Evolutionary conservation across 208 protist species (phyloP), one percentile per base, ranked within the genome.

Genomic region (Leishmania turanica): DNA sequence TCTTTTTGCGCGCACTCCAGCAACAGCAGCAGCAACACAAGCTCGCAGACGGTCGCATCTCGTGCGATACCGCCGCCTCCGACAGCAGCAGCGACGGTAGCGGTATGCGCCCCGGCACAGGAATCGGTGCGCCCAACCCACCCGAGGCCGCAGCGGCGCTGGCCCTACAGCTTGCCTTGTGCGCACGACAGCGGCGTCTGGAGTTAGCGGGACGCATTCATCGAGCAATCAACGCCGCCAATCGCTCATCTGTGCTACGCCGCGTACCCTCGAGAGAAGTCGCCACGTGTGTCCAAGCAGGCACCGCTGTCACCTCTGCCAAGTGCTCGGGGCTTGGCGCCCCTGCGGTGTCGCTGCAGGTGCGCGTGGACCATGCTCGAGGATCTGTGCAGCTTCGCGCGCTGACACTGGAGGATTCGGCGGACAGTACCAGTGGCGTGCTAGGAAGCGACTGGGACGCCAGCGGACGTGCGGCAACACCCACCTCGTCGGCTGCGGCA

Each of bases 1-100:
- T 90, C 31, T 83, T 90, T 60, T 83, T 91, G 4, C 85, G 88
- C 34, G 88, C 82, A 0, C 13, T 85, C 1, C 79, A 77, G 51
- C 81, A 69, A 45, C 73, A 19, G 15, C 81, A 69, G 54, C 73
- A 19, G 15, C 73, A 64, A 45, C 19, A 27, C 19, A 31, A 42
- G 34, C 73, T 56, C 17, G 73, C 24, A 37, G 47, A 15, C 21
- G 54, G 73, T 34, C 73, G 54, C 37, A 77, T 45, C 17, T 81
- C 6, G 45, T 9, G 27, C 58, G 45, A 27, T 21, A 70, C 34
- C 47, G 58, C 51, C 11, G 0, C 19, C 69, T 47, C 54, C 37
- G 60, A 34, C 73, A 6, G 27, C 64, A 40, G 62, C 47, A 75
- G 1, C 17, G 62, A 37, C 68, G n/a, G 69, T 45, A 27, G 71